A percentile compares a stretch with the other conserved stretches of the same genome.
These are phyloP conservation scores for Neurospora sp. DNA, from an alignment of 495 filamentous ascomycete species.

Conservation along the genomic window DNA sequence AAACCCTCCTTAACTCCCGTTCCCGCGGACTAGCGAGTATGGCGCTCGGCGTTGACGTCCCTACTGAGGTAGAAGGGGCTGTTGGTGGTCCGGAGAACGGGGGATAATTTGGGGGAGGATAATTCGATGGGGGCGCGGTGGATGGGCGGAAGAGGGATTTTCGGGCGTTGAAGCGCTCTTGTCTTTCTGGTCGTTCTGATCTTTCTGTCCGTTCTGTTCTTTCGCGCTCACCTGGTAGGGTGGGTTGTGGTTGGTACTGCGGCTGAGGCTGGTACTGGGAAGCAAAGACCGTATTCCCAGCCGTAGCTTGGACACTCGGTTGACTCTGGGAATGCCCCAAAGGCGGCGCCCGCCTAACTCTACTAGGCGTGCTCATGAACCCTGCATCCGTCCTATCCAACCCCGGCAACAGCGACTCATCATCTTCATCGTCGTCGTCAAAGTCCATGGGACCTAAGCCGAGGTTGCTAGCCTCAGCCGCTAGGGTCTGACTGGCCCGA, in stretches of 20 bases:
- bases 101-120: not conserved
- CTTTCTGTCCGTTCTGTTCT: not conserved
- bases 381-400: slow-evolving; percentile 10
- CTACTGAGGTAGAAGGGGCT: not conserved
- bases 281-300: not conserved
- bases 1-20: slow-evolving; percentile 15
- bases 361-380: slow-evolving; percentile 26
- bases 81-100: not conserved
- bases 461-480: not conserved
- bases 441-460: slow-evolving; percentile 22
- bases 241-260: not conserved
- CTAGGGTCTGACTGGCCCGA: not conserved
- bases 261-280: not conserved
- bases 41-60: too few species aligned
- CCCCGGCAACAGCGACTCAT: slow-evolving; percentile 4
- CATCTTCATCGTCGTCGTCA: slow-evolving; percentile 13
- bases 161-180: not conserved
- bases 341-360: slow-evolving; percentile 11
- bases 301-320: not conserved
- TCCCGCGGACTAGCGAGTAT: slow-evolving; percentile 20
- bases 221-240: not conserved
- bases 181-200: not conserved
- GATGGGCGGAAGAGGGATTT: not conserved
- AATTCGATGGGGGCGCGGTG: not conserved
- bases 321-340: slow-evolving; percentile 4